Evolutionary conservation across 768 basidiomycete genomes (phyloP).

Genomic region (Collybiopsis confluens): DNA sequence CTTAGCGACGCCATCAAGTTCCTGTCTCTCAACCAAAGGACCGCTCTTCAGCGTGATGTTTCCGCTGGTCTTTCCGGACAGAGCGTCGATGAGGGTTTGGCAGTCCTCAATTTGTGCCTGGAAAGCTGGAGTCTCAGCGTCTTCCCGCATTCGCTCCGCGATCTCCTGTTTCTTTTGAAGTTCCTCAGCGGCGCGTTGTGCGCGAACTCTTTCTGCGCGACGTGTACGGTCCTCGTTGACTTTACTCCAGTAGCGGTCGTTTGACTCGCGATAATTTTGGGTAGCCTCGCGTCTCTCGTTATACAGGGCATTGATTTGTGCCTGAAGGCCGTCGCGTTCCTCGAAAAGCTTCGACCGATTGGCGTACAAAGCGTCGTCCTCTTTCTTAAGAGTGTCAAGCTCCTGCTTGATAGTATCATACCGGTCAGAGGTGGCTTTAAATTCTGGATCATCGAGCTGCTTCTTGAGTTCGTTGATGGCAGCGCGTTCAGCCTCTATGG

Average conservation of each 20-base stretch:
- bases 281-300: constrained; percentile 73
- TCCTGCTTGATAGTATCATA: constrained; percentile 82
- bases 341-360: constrained; percentile 79
- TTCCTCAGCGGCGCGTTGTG: constrained; percentile 75
- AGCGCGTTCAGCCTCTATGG: constrained; percentile 75
- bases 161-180: constrained; percentile 76
- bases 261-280: constrained; percentile 71
- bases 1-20: constrained; percentile 66
- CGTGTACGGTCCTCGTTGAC: constrained; percentile 84
- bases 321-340: constrained; percentile 74
- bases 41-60: constrained; percentile 39
- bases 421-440: constrained; percentile 73
- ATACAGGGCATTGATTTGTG: constrained; percentile 66
- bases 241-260: constrained; percentile 80
- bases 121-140: constrained; percentile 87
- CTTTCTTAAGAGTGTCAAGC: constrained; percentile 81
- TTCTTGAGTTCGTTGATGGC: constrained; percentile 75
- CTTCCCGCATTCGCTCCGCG: constrained; percentile 78
- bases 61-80: constrained; percentile 62
- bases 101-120: constrained; percentile 95
- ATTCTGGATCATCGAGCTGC: constrained; percentile 87
- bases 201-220: constrained; percentile 72
- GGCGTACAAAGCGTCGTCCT: constrained; percentile 80
- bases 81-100: constrained; percentile 83
- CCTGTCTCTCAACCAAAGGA: constrained; percentile 28